phyloP scores from a whole-genome alignment of 352 stramenopile genomes.

The Globisporangium radiosum region DNA sequence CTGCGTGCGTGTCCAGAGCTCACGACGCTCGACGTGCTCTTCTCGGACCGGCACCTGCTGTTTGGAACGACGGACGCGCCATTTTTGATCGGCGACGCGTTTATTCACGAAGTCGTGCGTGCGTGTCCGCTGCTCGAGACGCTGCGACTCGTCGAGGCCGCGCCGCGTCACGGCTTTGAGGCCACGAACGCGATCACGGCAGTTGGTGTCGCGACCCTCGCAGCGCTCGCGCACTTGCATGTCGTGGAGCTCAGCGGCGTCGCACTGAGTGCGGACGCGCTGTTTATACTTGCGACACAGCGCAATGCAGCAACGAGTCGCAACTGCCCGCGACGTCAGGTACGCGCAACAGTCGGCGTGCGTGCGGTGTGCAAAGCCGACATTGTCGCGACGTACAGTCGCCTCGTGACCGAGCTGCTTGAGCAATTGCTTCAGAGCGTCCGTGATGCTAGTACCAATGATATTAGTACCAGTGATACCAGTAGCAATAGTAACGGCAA shows the following conservation, averaged over 20 bases:
- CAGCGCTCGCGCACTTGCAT: constrained; percentile 9
- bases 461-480: background rate
- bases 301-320: background rate
- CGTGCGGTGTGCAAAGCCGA: constrained; percentile 17
- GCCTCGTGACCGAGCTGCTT: constrained; percentile 10
- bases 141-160: constrained; percentile 16
- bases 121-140: constrained; percentile 14
- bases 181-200: constrained; percentile 20
- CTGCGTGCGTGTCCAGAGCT: constrained; percentile 19
- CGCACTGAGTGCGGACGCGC: constrained; percentile 8
- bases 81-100: constrained; percentile 19
- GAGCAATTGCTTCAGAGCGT: background rate
- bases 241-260: constrained; percentile 18
- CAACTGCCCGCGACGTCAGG: constrained; percentile 6
- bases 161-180: constrained; percentile 20
- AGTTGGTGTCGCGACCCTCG: constrained; percentile 11
- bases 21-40: constrained; percentile 14
- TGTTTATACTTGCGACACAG: constrained; percentile 13
- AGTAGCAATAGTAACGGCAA: background rate
- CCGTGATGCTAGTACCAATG: background rate
- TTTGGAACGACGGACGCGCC: constrained; percentile 12
- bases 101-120: constrained; percentile 13
- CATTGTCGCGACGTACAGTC: constrained; percentile 15
- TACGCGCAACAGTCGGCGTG: constrained; percentile 18
- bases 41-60: constrained; percentile 24